These are phyloP conservation scores for Drechmeria coniospora DNA, from an alignment of 2,329 filamentous ascomycete species.

Conservation along the genomic window DNA sequence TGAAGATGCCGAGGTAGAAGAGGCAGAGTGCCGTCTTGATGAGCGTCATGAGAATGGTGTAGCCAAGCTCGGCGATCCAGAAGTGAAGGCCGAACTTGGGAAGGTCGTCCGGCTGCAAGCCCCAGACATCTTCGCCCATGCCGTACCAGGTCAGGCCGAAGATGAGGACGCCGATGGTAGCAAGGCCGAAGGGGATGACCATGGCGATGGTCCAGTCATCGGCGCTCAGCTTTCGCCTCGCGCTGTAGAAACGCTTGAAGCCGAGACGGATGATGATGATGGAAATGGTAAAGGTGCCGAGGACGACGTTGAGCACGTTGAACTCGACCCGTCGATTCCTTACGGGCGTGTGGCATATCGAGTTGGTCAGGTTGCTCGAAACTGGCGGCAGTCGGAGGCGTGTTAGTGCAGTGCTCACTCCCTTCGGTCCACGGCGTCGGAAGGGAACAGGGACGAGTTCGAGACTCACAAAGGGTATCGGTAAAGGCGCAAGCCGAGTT, in stretches of 20 bases:
- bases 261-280: constrained; percentile 7
- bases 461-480: too few species aligned
- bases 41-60: constrained; percentile 20
- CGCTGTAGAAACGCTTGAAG: constrained; percentile 13
- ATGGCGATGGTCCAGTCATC: constrained; percentile 15
- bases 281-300: constrained; percentile 6
- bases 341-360: neutral
- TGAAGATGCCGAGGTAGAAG: constrained; percentile 29
- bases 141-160: constrained; percentile 11
- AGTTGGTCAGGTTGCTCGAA: constrained; percentile 1
- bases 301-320: constrained; percentile 4
- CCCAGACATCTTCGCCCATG: constrained; percentile 19
- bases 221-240: constrained; percentile 13
- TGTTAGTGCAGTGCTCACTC: too few species aligned
- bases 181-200: constrained; percentile 8
- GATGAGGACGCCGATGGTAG: constrained; percentile 10
- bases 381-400: too few species aligned
- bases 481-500: too few species aligned
- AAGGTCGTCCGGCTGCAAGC: constrained; percentile 9
- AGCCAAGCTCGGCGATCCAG: constrained; percentile 20
- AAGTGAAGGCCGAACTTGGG: constrained; percentile 13
- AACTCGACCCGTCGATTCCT: neutral
- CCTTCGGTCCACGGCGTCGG: too few species aligned
- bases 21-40: constrained; percentile 25
- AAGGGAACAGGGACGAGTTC: too few species aligned